Base-by-base conservation (phyloP, 345 rosid species). In the Eucalyptus tenuipes region DNA sequence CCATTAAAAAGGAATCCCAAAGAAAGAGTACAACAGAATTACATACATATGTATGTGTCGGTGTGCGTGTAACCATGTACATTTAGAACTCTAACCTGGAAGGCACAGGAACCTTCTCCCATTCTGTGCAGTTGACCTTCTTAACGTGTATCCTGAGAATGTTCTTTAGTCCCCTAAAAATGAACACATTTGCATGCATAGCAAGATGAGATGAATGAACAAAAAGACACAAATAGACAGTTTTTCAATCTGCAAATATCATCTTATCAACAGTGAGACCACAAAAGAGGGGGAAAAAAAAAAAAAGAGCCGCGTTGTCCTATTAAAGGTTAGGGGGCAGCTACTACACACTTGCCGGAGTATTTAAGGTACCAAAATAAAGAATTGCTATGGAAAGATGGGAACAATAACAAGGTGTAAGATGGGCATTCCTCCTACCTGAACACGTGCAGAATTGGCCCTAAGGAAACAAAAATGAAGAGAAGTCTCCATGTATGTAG, bases 71-170 rank as follows among this genome's bases (percentile, higher is more conserved):
- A 45, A 89, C 47, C 47, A 37, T 40, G 82, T 40, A 75, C 27
- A 75, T 75, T 75, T 40, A 75, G 27, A 75, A 75, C 27, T 75
- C 84, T 75, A 75, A 98, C 99, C 99, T 98, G 92, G 94, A 96
- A 66, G 99, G 99, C 75, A 98, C 94, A n/a, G 93, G 95, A 90
- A 97, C 86, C 87, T 88, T 94, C 94, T 97, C 99, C 99, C 99
- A 98, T 82, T 97, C 97, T 16, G 98, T 93, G 93, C 95, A 94
- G 89, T 98, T 94, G 61, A 93, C 90, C 94, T 92, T 97, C 91
- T 92, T 98, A 68, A 98, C 90, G 85, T 96, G 95, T 91, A 98
- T 90, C 93, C 93, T 96, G 86, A 98, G 88, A 82, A 98, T 94
- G 94, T 97, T 97, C 91, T 95, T 95, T 85, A 98, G 97, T 85